These are phyloP conservation scores for Pterocarpus santalinus DNA, from an alignment of 306 rosid species.

Conservation along the genomic window DNA sequence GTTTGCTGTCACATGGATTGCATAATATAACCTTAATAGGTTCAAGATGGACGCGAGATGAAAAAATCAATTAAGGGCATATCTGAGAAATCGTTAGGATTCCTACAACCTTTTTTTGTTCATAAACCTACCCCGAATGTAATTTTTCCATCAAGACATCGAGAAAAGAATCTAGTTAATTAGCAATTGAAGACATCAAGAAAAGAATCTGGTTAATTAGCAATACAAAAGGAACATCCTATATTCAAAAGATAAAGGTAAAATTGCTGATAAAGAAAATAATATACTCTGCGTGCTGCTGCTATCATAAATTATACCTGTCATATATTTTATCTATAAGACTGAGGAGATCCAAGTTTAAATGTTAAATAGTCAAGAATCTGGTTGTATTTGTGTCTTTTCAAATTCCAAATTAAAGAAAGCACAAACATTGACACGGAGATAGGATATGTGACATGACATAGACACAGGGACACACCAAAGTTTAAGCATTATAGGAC, in stretches of 20 bases:
- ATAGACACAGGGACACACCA: no score
- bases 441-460: no score
- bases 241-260: slow-evolving; percentile 35
- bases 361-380: background rate
- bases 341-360: background rate
- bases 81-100: background rate
- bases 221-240: slow-evolving; percentile 12
- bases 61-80: background rate
- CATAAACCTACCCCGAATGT: background rate
- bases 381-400: background rate
- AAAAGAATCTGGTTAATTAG: slow-evolving; percentile 22
- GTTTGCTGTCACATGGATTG: background rate
- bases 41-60: slow-evolving; percentile 1
- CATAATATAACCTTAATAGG: slow-evolving; percentile 13
- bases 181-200: slow-evolving; percentile 22
- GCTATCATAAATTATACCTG: slow-evolving; percentile 12
- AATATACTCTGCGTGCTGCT: slow-evolving; percentile 38
- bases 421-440: no score
- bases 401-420: background rate
- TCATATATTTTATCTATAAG: background rate
- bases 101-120: background rate
- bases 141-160: background rate
- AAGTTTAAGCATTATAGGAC: no score
- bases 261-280: slow-evolving; percentile 34
- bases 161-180: slow-evolving; percentile 25